A percentile compares a stretch with the other conserved stretches of the same genome.
These are phyloP conservation scores for Acanthamoeba castellanii DNA, from an alignment of 208 protist genomes.

Conservation along the genomic window DNA sequence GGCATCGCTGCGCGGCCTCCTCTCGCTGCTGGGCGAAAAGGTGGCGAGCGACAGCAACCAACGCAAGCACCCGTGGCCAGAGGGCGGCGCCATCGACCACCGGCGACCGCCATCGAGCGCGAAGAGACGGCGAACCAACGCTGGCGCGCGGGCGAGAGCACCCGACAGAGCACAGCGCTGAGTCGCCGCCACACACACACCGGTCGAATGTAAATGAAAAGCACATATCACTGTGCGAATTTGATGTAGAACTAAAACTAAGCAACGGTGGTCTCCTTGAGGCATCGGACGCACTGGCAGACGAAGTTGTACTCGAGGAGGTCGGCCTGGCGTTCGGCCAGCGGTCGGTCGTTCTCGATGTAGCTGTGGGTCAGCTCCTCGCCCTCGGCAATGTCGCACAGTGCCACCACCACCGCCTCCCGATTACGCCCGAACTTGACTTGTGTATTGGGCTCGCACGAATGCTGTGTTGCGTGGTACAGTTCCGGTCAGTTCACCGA, in stretches of 20 bases:
- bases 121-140: neutral
- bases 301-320: slow-evolving; percentile 42
- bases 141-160: no score
- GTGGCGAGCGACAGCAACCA: neutral
- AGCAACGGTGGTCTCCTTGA: neutral
- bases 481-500: neutral
- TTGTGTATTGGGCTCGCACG: slow-evolving; percentile 6
- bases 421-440: slow-evolving; percentile 28
- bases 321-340: slow-evolving; percentile 1
- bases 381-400: slow-evolving; percentile 16
- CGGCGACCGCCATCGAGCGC: neutral
- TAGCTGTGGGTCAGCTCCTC: slow-evolving; percentile 46
- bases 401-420: slow-evolving; percentile 15
- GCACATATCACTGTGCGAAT: no score
- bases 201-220: no score
- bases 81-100: no score
- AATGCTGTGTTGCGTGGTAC: neutral
- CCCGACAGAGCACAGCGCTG: neutral
- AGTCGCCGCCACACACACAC: neutral
- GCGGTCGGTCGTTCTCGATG: slow-evolving; percentile 31
- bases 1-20: neutral
- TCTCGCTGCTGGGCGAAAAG: neutral
- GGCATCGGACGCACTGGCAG: neutral
- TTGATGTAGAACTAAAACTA: neutral
- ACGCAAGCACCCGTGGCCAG: neutral